Evolutionary conservation across 2,329 filamentous ascomycete genomes (phyloP).

Genomic region (Cercospora canescens): DNA sequence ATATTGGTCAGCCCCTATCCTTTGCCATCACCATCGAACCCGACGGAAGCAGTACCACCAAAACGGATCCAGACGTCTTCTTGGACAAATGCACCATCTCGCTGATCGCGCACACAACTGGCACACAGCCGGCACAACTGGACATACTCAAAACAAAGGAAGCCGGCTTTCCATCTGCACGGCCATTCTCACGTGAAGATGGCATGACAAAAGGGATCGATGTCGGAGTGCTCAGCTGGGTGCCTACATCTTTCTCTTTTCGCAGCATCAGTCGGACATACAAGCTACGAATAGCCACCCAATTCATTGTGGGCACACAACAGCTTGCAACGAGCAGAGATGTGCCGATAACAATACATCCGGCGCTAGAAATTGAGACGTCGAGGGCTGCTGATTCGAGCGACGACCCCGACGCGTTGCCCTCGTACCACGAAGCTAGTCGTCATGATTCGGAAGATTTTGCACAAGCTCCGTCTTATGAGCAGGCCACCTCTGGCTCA

Average conservation of each 20-base stretch:
- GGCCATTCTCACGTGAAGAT: constrained; percentile 15
- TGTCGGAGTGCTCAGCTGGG: constrained; percentile 12
- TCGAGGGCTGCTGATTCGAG: not conserved
- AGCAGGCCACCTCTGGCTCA: constrained; percentile 1
- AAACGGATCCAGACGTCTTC: constrained; percentile 13
- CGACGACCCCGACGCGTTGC: not conserved
- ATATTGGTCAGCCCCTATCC: constrained; percentile 13
- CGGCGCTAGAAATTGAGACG: constrained; percentile 1
- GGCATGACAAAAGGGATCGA: constrained; percentile 15
- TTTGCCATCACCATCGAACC: constrained; percentile 10
- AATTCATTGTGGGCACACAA: constrained; percentile 16
- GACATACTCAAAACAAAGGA: constrained; percentile 14
- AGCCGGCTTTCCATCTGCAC: constrained; percentile 4
- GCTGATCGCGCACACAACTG: constrained; percentile 19
- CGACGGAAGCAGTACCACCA: constrained; percentile 8
- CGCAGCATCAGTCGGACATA: constrained; percentile 13
- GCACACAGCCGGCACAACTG: constrained; percentile 9
- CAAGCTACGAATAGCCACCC: constrained; percentile 17
- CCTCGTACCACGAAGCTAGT: constrained; percentile 11
- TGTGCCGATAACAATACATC: constrained; percentile 12
- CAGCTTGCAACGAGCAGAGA: constrained; percentile 10
- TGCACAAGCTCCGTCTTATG: constrained; percentile 5
- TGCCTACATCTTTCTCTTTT: constrained; percentile 14
- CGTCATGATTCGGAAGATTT: not conserved
- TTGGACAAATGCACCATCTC: constrained; percentile 18